Conservation (phyloP, 139 green algal genomes). For the Chlorella vulgaris region DNA sequence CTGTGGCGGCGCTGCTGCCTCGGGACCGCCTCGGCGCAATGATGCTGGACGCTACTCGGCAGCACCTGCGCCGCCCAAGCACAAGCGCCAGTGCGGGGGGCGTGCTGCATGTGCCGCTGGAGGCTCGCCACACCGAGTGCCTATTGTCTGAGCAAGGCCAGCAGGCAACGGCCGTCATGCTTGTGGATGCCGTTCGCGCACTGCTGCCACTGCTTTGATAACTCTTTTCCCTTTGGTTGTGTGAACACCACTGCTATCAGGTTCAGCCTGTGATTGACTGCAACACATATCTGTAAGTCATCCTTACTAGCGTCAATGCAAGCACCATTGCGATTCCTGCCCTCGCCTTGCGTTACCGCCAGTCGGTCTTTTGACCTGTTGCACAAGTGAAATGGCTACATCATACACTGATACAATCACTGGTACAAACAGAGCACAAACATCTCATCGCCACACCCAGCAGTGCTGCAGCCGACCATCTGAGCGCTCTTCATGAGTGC, state of each 20-base stretch:
- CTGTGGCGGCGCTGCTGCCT: slow-evolving; percentile 61
- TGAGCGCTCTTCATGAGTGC: slow-evolving; percentile 13
- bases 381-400: too few relatives aligned
- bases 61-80: slow-evolving; percentile 21
- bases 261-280: too few relatives aligned
- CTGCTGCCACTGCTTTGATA: slow-evolving; percentile 30
- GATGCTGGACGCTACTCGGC: slow-evolving; percentile 52
- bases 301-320: too few relatives aligned
- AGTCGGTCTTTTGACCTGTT: too few relatives aligned
- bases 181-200: slow-evolving; percentile 13
- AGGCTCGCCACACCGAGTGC: slow-evolving; percentile 52
- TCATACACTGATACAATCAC: too few relatives aligned
- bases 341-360: too few relatives aligned
- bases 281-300: too few relatives aligned
- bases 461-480: slow-evolving; percentile 27
- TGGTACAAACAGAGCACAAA: too few relatives aligned
- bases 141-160: slow-evolving; percentile 22
- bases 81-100: not conserved
- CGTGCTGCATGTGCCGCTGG: slow-evolving; percentile 42
- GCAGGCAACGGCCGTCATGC: slow-evolving; percentile 5
- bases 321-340: too few relatives aligned
- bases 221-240: not conserved
- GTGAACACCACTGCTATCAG: too few relatives aligned
- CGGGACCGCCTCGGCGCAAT: slow-evolving; percentile 56
- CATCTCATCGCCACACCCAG: slow-evolving; percentile 31